Conservation (phyloP, 163 green algal genomes). For the Scenedesmus sp. region DNA sequence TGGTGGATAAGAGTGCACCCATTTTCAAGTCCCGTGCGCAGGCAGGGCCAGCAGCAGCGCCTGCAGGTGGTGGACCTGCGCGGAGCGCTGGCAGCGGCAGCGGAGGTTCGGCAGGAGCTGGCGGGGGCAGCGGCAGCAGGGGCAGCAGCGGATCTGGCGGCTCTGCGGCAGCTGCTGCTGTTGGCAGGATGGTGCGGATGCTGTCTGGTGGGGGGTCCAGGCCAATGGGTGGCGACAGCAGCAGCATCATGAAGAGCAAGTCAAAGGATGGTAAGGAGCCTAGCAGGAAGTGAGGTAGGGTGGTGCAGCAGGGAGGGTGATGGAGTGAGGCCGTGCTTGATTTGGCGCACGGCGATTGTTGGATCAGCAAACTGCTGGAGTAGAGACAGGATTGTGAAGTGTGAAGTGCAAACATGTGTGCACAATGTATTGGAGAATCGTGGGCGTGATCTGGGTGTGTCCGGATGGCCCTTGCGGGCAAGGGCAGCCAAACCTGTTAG, state of each 20-base stretch:
- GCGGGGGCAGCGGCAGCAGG: conserved; percentile 22
- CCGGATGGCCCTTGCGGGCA: not conserved
- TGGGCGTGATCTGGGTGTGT: not conserved
- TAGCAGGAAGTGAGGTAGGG: not conserved
- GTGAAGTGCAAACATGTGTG: not conserved
- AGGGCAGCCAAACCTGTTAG: too few species aligned
- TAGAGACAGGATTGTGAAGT: not conserved
- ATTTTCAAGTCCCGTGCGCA: not conserved
- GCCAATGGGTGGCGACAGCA: not conserved
- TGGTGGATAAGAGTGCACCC: not conserved
- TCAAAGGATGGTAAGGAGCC: not conserved
- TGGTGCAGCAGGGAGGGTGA: not conserved
- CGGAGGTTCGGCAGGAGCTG: not conserved
- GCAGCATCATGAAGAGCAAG: not conserved
- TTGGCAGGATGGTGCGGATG: not conserved
- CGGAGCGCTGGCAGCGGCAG: not conserved
- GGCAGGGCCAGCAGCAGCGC: not conserved
- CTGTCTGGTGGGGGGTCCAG: conserved; percentile 12
- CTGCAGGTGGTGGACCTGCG: not conserved
- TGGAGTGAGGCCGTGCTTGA: not conserved
- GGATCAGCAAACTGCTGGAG: too few species aligned
- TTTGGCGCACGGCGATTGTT: not conserved
- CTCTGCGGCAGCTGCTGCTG: not conserved
- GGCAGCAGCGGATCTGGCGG: not conserved
- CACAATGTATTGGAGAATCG: not conserved